Percentiles rank a stretch among this genome's conserved stretches.
phyloP scores from a whole-genome alignment of 495 filamentous ascomycete genomes.

The Evernia prunastri region DNA sequence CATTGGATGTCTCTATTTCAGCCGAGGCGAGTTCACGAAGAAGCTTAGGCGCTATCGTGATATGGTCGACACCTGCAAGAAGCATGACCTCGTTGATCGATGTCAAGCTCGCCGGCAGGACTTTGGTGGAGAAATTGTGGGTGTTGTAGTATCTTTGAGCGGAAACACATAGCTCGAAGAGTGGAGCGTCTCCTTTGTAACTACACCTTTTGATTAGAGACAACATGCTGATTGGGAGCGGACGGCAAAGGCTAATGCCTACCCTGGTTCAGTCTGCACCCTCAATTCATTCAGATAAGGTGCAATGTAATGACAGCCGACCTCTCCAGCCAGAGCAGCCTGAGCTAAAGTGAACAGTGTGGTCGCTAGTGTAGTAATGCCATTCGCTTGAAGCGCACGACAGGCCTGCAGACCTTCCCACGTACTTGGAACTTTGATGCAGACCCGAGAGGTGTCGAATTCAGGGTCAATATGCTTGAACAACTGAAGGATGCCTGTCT shows the following conservation, averaged over 20 bases:
- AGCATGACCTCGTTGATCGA: background rate
- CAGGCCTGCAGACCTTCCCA: constrained; percentile 8
- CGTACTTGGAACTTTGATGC: constrained; percentile 3
- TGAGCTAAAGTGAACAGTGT: constrained; percentile 1
- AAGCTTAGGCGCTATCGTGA: background rate
- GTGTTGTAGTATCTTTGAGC: background rate
- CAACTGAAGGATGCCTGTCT: background rate
- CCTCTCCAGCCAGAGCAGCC: background rate
- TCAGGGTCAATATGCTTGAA: background rate
- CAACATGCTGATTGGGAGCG: background rate
- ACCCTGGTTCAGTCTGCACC: background rate
- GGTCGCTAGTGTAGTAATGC: constrained; percentile 2
- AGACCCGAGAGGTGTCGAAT: background rate
- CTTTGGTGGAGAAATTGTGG: background rate
- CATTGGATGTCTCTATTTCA: background rate
- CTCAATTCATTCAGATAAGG: constrained; percentile 1
- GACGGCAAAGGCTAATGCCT: background rate
- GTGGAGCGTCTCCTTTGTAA: background rate
- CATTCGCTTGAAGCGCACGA: background rate
- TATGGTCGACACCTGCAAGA: background rate
- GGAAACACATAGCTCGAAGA: background rate
- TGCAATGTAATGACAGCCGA: background rate
- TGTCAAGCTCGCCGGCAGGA: background rate
- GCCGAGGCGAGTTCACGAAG: background rate
- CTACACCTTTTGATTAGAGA: background rate